Evolutionary conservation across 208 protist species (phyloP).

Genomic region (Trypanosoma avium): DNA sequence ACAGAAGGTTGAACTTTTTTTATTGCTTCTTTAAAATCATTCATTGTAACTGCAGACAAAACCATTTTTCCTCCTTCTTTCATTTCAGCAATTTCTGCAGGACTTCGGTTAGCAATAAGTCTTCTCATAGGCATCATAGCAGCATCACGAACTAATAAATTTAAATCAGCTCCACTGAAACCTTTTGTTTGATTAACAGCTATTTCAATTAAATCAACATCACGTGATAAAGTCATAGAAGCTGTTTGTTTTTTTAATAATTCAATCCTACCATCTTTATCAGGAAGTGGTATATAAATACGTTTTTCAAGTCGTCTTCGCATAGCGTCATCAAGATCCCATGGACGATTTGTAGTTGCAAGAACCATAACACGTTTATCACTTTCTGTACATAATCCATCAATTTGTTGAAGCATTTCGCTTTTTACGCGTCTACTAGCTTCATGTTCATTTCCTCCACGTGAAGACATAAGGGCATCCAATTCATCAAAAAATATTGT

Average conservation of each 20-base stretch:
- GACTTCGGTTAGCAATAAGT: conserved; percentile 42
- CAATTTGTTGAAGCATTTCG: conserved; percentile 94
- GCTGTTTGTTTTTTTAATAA: conserved; percentile 33
- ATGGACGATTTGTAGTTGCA: conserved; percentile 90
- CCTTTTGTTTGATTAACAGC: conserved; percentile 46
- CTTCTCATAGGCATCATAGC: conserved; percentile 74
- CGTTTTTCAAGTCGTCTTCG: conserved; percentile 88
- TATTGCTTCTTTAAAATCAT: conserved; percentile 31
- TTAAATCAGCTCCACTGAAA: conserved; percentile 85
- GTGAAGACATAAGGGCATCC: conserved; percentile 58
- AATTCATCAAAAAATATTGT: conserved; percentile 96
- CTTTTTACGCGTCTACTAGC: conserved; percentile 92
- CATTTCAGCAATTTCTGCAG: conserved; percentile 24
- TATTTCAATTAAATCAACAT: conserved; percentile 41
- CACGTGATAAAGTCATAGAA: conserved; percentile 16
- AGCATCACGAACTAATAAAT: conserved; percentile 85
- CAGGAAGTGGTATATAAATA: conserved; percentile 94
- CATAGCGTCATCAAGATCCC: conserved; percentile 94
- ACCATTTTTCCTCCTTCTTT: conserved; percentile 33
- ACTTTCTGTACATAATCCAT: conserved; percentile 49
- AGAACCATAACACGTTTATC: conserved; percentile 45
- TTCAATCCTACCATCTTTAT: conserved; percentile 34
- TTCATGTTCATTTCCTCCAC: conserved; percentile 77
- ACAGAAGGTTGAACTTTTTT: conserved; percentile 36
- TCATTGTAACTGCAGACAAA: conserved; percentile 30